Evolutionary conservation across 805 yeast species (phyloP), one percentile per base, ranked within the genome.

Genomic region (Candida montana): DNA sequence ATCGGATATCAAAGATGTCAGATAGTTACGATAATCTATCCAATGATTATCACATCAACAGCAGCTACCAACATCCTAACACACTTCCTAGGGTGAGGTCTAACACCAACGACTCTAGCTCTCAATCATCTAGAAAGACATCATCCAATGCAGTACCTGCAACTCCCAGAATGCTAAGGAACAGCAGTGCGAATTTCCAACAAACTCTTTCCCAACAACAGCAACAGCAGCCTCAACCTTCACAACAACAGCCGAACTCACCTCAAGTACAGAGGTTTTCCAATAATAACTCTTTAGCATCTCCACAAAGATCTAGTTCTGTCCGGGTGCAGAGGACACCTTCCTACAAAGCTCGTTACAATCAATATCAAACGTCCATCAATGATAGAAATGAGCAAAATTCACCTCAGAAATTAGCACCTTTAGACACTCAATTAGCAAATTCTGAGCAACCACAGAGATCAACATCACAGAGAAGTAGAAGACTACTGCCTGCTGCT

Each of bases 141-240:
- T 53, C 54, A 4, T 30, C 52, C 19, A 37, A 19, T 4, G 55
- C 55, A 9, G 74, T 70, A 4, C 84, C 83, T 2, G 86, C 86
- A 2, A 80, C 87, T 2, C 84, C 86, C 8, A 63, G 86, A 50
- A 81, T 81, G 86, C 61, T 80, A 36, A 68, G 83, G 50, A 77
- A 75, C 52, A 73, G 74, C 3, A 71, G 78, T 46, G 74, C 73
- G 1, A 60, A 61, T 42, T 44, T 51, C 54, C 45, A 44, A n/a
- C 40, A 43, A 20, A 3, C 18, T 7, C 15, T 15, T 15, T 31
- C 15, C 7, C 26, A 19, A n/a, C 26, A 20, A 6, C 38, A 15
- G 23, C 32, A 15, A 23, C 53, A n/a, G 35, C 29, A 34, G 26
- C 30, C 24, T 2, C 37, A 15, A 7, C 34, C 33, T 5, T 19